Conservation (phyloP, 352 stramenopile species). For the Pythium coloratum region DNA sequence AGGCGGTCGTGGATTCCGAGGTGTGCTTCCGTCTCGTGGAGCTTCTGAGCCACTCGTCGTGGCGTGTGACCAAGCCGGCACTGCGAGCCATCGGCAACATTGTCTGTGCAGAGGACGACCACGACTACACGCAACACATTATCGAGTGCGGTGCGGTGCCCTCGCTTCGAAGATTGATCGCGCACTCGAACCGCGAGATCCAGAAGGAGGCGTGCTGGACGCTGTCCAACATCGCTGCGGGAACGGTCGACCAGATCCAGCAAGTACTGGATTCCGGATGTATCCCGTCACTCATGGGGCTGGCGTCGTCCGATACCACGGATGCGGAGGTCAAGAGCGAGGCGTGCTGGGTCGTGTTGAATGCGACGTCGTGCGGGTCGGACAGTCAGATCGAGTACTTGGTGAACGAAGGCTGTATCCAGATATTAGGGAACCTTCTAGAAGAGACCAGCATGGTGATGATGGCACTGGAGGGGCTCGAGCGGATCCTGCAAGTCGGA, state of each 20-base stretch:
- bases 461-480: slow-evolving; percentile 98
- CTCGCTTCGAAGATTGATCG: slow-evolving; percentile 92
- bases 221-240: slow-evolving; percentile 97
- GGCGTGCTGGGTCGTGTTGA: slow-evolving; percentile 98
- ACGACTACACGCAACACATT: slow-evolving; percentile 93
- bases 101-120: slow-evolving; percentile 96
- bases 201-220: slow-evolving; percentile 98
- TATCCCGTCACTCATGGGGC: slow-evolving; percentile 93
- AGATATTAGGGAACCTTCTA: slow-evolving; percentile 91
- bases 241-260: slow-evolving; percentile 97
- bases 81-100: slow-evolving; percentile 98
- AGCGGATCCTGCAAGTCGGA: slow-evolving; percentile 96
- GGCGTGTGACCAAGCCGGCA: slow-evolving; percentile 96
- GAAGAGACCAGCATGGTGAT: slow-evolving; percentile 98
- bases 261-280: slow-evolving; percentile 96
- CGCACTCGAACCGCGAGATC: slow-evolving; percentile 96
- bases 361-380: slow-evolving; percentile 97
- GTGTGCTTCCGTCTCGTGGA: slow-evolving; percentile 92
- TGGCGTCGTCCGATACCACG: slow-evolving; percentile 91
- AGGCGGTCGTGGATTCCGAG: slow-evolving; percentile 91
- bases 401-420: slow-evolving; percentile 86
- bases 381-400: slow-evolving; percentile 94
- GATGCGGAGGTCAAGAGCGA: slow-evolving; percentile 97
- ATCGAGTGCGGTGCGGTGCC: slow-evolving; percentile 96
- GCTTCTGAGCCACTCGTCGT: slow-evolving; percentile 91